Evolutionary conservation across 371 early-diverging fungal species (phyloP), one percentile per base, ranked within the genome.

Genomic region (Rhizopus sp.): DNA sequence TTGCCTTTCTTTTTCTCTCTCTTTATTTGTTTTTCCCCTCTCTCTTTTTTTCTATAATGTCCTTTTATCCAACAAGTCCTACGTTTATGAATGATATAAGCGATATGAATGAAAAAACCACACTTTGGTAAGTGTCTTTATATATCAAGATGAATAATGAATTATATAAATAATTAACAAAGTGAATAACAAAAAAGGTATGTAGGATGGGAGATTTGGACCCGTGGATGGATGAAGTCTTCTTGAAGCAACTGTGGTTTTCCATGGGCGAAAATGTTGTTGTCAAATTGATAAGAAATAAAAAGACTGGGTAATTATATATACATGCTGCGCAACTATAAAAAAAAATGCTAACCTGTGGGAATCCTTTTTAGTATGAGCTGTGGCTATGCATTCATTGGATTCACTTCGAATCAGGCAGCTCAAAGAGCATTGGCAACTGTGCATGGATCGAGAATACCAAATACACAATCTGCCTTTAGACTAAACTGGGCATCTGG

Each of bases 401-500:
- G 85, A 55, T 82, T 92, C 39, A 50, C 78, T 0, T 78, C 79
- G 16, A 70, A 68, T 29, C 78, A 81, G 8, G 80, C 82, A 4
- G 93, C 93, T 13, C 73, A 76, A 53, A 85, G 83, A 52, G 81
- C 86, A 7, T 72, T 94, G 31, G 66, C 68, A 8, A 79, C 79
- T 5, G 67, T 91, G 56, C 91, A 94, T 70, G 93, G 93, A n/a
- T 73, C 85, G 15, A 57, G 78, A 49, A 92, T 97, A 55, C 94
- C 94, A 12, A 85, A 85, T 55, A 86, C 93, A 12, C 78, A 83
- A 63, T 81, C 85, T 37, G 61, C 79, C n/a, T 95, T 95, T 79
- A 86, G 88, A 47, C 83, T 97, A 40, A 97, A 97, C 75, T 93
- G 94, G 94, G 93, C 96, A 15, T 80, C 88, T 5, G 93, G 94